A percentile compares a stretch with the other conserved stretches of the same genome.
phyloP scores from a whole-genome alignment of 2,329 filamentous ascomycete genomes.

The Diaporthe longicolla region DNA sequence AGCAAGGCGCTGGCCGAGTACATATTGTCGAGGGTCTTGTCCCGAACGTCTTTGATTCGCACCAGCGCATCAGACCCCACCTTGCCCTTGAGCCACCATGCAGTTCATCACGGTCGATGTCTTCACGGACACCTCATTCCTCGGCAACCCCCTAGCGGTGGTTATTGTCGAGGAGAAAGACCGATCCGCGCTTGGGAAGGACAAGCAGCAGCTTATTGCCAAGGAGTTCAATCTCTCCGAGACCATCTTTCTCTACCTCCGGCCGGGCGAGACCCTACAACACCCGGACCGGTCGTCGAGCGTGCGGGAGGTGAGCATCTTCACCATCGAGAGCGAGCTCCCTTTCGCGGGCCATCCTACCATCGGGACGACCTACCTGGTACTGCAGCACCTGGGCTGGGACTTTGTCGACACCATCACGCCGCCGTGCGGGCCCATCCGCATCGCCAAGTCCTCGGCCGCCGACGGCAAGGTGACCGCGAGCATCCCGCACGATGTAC shows the following conservation, averaged over 20 bases:
- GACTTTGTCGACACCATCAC: slow-evolving; percentile 58
- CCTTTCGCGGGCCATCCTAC: slow-evolving; percentile 76
- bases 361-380: slow-evolving; percentile 68
- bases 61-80: background rate
- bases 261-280: slow-evolving; percentile 47
- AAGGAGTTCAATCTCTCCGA: slow-evolving; percentile 76
- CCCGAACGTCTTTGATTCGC: background rate
- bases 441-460: slow-evolving; percentile 52
- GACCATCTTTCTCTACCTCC: slow-evolving; percentile 73
- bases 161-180: slow-evolving; percentile 63
- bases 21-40: background rate
- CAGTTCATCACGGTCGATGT: slow-evolving; percentile 70
- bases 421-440: slow-evolving; percentile 71
- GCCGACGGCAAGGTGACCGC: slow-evolving; percentile 65
- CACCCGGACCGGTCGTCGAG: slow-evolving; percentile 48
- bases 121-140: slow-evolving; percentile 66
- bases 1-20: background rate
- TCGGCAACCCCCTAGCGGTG: slow-evolving; percentile 73
- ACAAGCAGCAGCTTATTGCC: slow-evolving; percentile 71
- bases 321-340: slow-evolving; percentile 67
- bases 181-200: slow-evolving; percentile 59
- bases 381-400: slow-evolving; percentile 54
- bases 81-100: slow-evolving; percentile 47
- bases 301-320: slow-evolving; percentile 69
- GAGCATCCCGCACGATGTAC: slow-evolving; percentile 76